These are phyloP conservation scores for Candida buenavistaensis DNA, from an alignment of 1,139 yeast genomes.

Conservation along the genomic window DNA sequence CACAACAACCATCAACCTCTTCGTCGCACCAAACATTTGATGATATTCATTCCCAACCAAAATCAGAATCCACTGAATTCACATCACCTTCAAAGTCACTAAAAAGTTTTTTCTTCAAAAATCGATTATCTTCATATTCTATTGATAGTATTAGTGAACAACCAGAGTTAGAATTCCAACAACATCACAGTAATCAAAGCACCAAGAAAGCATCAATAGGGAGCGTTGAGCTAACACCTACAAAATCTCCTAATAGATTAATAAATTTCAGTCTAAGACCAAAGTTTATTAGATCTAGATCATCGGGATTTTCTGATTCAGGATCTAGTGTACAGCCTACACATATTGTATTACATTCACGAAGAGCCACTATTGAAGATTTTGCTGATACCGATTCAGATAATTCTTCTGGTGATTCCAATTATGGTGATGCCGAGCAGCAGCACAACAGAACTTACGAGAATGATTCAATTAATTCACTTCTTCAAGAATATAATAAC, in stretches of 20 bases:
- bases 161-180: slow-evolving; percentile 18
- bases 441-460: slow-evolving; percentile 13
- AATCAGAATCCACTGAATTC: slow-evolving; percentile 13
- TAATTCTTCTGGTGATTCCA: slow-evolving; percentile 6
- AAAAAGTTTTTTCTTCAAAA: slow-evolving; percentile 24
- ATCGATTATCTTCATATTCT: slow-evolving; percentile 27
- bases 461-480: slow-evolving; percentile 34
- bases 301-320: slow-evolving; percentile 18
- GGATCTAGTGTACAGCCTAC: slow-evolving; percentile 2
- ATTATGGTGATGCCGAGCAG: slow-evolving; percentile 10
- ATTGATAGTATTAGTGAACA: slow-evolving; percentile 29
- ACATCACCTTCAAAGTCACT: slow-evolving; percentile 31
- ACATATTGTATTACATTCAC: slow-evolving; percentile 2
- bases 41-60: slow-evolving; percentile 6
- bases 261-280: slow-evolving; percentile 20
- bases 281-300: slow-evolving; percentile 22
- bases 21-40: slow-evolving; percentile 11
- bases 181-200: background rate
- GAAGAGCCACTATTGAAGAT: slow-evolving; percentile 31
- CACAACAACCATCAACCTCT: slow-evolving; percentile 8
- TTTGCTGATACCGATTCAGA: slow-evolving; percentile 43
- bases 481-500: slow-evolving; percentile 31
- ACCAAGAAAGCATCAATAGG: slow-evolving; percentile 10
- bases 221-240: slow-evolving; percentile 12
- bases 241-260: slow-evolving; percentile 13